phyloP scores from a whole-genome alignment of 2,329 filamentous ascomycete genomes.

The Verticillium longisporum region DNA sequence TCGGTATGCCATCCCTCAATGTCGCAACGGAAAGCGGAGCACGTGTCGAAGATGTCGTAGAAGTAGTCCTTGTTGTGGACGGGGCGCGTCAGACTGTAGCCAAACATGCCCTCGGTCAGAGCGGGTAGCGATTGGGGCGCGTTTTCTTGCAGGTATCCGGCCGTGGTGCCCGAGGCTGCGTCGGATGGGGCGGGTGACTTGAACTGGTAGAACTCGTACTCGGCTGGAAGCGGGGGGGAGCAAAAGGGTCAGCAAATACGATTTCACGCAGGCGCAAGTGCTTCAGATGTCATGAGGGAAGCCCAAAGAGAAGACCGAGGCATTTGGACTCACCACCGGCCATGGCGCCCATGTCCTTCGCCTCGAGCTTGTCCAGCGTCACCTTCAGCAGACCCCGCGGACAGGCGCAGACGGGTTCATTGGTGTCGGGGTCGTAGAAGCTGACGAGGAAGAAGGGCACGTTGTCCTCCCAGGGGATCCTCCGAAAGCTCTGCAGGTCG shows the following conservation, averaged over 20 bases:
- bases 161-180: constrained; percentile 59
- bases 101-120: constrained; percentile 91
- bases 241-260: too few relatives aligned
- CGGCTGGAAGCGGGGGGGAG: constrained; percentile 46
- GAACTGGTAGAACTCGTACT: constrained; percentile 96
- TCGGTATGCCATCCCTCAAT: constrained; percentile 97
- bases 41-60: constrained; percentile 79
- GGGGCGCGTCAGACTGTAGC: constrained; percentile 81
- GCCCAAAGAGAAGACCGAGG: neutral
- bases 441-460: constrained; percentile 79
- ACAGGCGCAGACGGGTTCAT: constrained; percentile 66
- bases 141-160: constrained; percentile 67
- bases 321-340: constrained; percentile 63
- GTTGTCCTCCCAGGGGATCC: constrained; percentile 87
- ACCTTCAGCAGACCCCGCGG: constrained; percentile 69
- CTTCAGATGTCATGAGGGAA: neutral
- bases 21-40: constrained; percentile 68
- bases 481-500: constrained; percentile 68
- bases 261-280: too few relatives aligned
- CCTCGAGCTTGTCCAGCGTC: constrained; percentile 59
- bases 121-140: constrained; percentile 66
- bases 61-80: constrained; percentile 90
- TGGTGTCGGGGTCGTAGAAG: constrained; percentile 76
- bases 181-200: constrained; percentile 51
- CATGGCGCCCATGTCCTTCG: constrained; percentile 72